Evolutionary conservation across 108 stramenopile species (phyloP).

Genomic region (Skeletonema tropicum): DNA sequence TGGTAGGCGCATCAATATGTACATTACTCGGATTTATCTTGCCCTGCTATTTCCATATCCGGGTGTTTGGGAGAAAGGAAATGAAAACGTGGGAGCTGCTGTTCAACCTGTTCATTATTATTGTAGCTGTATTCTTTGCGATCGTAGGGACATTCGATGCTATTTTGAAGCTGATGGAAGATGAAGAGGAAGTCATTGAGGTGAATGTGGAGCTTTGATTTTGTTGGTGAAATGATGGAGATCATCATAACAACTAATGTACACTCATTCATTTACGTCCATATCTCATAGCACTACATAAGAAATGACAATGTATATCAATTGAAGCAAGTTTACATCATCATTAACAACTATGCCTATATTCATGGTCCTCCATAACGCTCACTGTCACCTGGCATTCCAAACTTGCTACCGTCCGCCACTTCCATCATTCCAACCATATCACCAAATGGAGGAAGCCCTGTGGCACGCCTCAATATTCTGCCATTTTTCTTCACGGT

Average conservation of each 20-base stretch:
- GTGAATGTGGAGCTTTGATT: conserved; percentile 1
- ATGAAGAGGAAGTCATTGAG: conserved; percentile 5
- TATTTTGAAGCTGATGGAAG: conserved; percentile 41
- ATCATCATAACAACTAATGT: no score
- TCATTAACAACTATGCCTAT: no score
- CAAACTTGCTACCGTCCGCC: conserved; percentile 77
- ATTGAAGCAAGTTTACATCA: no score
- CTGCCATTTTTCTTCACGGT: conserved; percentile 86
- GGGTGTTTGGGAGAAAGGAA: conserved; percentile 57
- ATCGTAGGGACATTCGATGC: conserved; percentile 61
- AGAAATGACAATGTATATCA: no score
- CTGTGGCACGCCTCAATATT: conserved; percentile 79
- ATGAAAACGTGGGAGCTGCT: conserved; percentile 43
- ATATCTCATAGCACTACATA: background rate
- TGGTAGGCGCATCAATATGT: conserved; percentile 79
- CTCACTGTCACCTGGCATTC: conserved; percentile 74
- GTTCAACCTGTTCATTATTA: conserved; percentile 55
- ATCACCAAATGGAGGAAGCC: conserved; percentile 68
- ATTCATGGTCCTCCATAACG: conserved; percentile 34
- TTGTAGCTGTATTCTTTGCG: conserved; percentile 64
- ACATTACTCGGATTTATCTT: conserved; percentile 76
- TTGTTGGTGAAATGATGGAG: background rate
- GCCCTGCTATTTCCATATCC: conserved; percentile 69
- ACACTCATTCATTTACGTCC: conserved; percentile 13
- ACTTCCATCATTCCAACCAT: conserved; percentile 79